Conservation (phyloP, 176 grass and related monocot genomes). For the Carex littledalei region DNA sequence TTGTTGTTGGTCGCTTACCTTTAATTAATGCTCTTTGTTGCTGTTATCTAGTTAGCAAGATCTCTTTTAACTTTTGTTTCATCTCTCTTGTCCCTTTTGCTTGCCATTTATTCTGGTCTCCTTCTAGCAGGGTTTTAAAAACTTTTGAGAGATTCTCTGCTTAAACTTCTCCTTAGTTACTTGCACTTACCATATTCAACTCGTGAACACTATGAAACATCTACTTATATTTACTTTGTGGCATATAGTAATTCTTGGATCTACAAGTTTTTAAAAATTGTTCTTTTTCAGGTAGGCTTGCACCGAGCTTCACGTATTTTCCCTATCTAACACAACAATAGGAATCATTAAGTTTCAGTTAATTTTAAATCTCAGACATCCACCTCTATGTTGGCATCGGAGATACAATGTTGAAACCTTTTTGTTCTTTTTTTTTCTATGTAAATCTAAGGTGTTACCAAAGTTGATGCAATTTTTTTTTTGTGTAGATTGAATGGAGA, state of each 20-base stretch:
- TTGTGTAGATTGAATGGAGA: not conserved
- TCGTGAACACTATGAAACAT: not conserved
- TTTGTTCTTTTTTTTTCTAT: not conserved
- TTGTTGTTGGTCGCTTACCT: not conserved
- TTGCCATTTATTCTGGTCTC: conserved; percentile 9
- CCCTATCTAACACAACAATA: not conserved
- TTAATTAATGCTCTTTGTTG: not conserved
- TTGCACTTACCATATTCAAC: not conserved
- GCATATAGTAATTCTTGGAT: not conserved
- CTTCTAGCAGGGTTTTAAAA: not conserved
- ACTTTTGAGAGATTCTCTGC: conserved; percentile 3
- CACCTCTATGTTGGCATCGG: not conserved
- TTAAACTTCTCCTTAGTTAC: not conserved
- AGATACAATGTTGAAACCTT: not conserved
- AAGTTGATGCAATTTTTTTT: not conserved
- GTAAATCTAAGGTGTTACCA: not conserved
- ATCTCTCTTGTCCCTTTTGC: conserved; percentile 2
- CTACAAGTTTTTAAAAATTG: not conserved
- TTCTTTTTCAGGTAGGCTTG: not conserved
- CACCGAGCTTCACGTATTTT: not conserved
- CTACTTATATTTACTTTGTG: not conserved
- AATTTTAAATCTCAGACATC: not conserved
- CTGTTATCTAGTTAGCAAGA: conserved; percentile 13
- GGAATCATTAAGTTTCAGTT: not conserved
- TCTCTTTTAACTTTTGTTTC: conserved; percentile 11